Evolutionary conservation across 306 rosid species (phyloP).

Genomic region (Prunus salicina): DNA sequence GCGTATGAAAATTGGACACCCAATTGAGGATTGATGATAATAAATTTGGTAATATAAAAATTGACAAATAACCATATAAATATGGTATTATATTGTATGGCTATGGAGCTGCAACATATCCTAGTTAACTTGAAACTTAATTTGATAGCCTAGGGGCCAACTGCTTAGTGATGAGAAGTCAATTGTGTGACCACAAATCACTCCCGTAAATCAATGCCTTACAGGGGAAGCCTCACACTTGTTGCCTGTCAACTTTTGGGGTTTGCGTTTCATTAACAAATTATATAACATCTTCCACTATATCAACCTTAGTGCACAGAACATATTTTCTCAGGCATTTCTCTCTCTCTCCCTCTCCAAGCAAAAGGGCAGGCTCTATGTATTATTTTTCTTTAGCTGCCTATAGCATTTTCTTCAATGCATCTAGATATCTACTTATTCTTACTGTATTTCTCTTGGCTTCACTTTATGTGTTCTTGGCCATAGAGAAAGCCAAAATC

Average conservation of each 20-base stretch:
- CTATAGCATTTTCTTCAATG: conserved; percentile 38
- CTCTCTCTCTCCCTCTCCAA: background rate
- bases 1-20: background rate
- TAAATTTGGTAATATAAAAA: background rate
- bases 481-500: background rate
- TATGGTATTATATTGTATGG: no score
- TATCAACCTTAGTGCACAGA: no score
- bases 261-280: background rate
- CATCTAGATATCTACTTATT: conserved; percentile 20
- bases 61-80: background rate
- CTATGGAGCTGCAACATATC: background rate
- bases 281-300: background rate
- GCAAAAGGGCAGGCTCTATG: conserved; percentile 1
- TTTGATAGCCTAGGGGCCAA: background rate
- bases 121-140: background rate
- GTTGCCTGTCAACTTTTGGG: conserved; percentile 10
- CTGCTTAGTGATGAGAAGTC: background rate
- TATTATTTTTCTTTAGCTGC: conserved; percentile 25
- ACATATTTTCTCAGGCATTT: background rate
- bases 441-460: conserved; percentile 19
- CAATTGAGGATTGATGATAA: no score
- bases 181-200: conserved; percentile 14
- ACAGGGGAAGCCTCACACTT: background rate
- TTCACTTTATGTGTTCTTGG: conserved; percentile 6
- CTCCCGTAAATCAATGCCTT: background rate